Conservation (phyloP, 2,329 filamentous ascomycete species). For the Scopulariopsis brevicaulis region DNA sequence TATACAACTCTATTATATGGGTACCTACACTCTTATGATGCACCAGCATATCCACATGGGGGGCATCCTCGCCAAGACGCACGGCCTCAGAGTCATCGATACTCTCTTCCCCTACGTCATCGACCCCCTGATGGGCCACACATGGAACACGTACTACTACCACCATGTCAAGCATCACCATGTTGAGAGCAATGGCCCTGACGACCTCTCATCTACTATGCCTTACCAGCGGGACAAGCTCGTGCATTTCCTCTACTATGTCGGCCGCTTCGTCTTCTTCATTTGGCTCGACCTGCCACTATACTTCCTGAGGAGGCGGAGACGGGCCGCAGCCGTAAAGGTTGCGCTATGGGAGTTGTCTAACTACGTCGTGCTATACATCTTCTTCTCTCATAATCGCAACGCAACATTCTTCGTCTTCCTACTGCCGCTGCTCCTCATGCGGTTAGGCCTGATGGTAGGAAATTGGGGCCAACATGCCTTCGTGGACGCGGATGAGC, state of each 20-base stretch:
- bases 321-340: conserved; percentile 39
- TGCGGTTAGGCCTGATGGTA: conserved; percentile 65
- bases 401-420: conserved; percentile 53
- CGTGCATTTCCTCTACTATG: conserved; percentile 57
- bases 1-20: conserved; percentile 58
- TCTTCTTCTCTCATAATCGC: conserved; percentile 37
- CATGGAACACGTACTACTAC: conserved; percentile 77
- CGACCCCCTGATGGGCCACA: conserved; percentile 71
- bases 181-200: conserved; percentile 25
- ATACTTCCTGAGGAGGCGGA: conserved; percentile 60
- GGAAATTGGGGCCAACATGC: conserved; percentile 82
- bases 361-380: conserved; percentile 40
- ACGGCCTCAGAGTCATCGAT: conserved; percentile 40
- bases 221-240: conserved; percentile 63
- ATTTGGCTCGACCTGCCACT: conserved; percentile 65
- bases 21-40: conserved; percentile 70
- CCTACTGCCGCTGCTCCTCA: conserved; percentile 51
- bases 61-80: conserved; percentile 49
- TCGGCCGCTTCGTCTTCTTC: conserved; percentile 62
- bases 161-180: conserved; percentile 83
- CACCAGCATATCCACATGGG: conserved; percentile 76
- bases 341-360: conserved; percentile 49
- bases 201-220: conserved; percentile 53
- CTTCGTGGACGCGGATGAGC: conserved; percentile 64
- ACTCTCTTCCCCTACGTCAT: conserved; percentile 58